Evolutionary conservation across 106 monocot genomes (phyloP).

Genomic region (Dendrobium catenatum): DNA sequence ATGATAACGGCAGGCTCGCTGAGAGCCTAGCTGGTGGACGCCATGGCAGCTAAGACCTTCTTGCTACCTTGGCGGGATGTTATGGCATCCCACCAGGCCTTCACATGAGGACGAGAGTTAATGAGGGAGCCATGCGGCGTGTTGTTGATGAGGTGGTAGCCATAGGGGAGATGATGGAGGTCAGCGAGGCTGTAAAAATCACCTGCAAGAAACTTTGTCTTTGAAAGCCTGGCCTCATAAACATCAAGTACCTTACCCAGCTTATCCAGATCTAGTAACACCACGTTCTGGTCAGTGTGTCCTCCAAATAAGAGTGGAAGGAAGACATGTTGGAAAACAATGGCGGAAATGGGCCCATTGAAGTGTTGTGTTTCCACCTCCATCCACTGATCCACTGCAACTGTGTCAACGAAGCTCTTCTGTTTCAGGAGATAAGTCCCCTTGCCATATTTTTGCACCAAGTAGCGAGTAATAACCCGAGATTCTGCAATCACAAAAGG

Average conservation of each 20-base stretch:
- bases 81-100: conserved; percentile 43
- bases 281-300: conserved; percentile 15
- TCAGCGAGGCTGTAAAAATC: conserved; percentile 51
- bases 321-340: conserved; percentile 24
- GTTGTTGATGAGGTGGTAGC: conserved; percentile 23
- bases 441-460: conserved; percentile 19
- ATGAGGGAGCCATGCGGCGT: conserved; percentile 23
- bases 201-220: conserved; percentile 41
- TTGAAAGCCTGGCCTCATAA: conserved; percentile 35
- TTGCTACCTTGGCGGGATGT: conserved; percentile 19
- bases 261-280: conserved; percentile 25
- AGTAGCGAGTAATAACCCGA: conserved; percentile 32
- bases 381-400: conserved; percentile 16
- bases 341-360: conserved; percentile 17
- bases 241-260: conserved; percentile 55
- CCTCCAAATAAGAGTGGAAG: conserved; percentile 28
- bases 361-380: conserved; percentile 43
- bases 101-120: conserved; percentile 22
- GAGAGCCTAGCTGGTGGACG: background rate
- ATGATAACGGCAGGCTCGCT: background rate
- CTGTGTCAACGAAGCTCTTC: background rate
- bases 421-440: conserved; percentile 19
- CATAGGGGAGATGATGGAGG: conserved; percentile 31
- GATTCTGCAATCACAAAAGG: conserved; percentile 23
- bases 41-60: conserved; percentile 20